Evolutionary conservation across 306 rosid genomes (phyloP), one percentile per base, ranked within the genome.

Genomic region (Notholithocarpus densiflorus): DNA sequence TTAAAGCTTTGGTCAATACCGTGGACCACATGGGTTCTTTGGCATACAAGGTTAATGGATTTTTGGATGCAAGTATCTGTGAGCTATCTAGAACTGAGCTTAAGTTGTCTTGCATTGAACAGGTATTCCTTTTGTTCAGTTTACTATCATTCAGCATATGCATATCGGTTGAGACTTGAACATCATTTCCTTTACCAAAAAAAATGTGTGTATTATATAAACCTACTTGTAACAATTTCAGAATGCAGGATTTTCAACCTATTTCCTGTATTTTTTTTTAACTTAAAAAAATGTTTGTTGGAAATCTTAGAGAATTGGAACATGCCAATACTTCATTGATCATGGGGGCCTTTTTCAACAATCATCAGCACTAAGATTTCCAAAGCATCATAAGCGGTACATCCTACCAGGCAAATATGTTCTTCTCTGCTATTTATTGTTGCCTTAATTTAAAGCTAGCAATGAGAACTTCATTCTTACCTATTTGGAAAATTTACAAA

Each of bases 1-100:
- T 86, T 37, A 86, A 82, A 77, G 85, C 89, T 43, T 48, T 83
- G 3, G 74, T 83, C 62, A 86, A 80, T 17, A 83, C 81, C 14
- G 79, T 86, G 14, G 89, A 86, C 59, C 89, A 86, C 66, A 68
- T 86, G 69, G 87, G 87, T 48, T 77, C 85, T 14, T 40, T 83
- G 52, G 89, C 85, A 2, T 76, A 61, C 26, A 86, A 86, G 80
- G 61, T 86, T 55, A 70, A 76, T 37, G 66, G 73, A 21, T 77
- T 69, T 77, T 24, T 86, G 79, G 85, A 86, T 74, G 82, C 75
- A 48, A 65, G 83, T 23, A 75, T 23, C 5, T 48, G 26, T 9
- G 71, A 73, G 6, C 82, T 65, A 71, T 77, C 87, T n/a, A 72
- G 53, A 61, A 43, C 66, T 45, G 79, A 77, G 78, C 74, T 80